Conservation (phyloP, 2,329 filamentous ascomycete species). For the Aureobasidium sp. region DNA sequence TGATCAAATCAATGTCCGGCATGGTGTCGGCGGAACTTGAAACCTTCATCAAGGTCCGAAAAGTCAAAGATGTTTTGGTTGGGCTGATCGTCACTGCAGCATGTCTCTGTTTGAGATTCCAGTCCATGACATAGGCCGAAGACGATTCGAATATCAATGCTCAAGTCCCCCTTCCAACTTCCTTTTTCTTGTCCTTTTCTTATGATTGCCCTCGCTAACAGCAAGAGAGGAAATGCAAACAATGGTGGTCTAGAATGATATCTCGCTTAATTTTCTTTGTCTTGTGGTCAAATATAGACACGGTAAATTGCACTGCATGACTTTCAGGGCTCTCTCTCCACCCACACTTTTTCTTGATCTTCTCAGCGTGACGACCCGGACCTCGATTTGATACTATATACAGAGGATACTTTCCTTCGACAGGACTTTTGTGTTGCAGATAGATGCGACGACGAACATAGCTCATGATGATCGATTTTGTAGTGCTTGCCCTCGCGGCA, state of each 20-base stretch:
- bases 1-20: not conserved
- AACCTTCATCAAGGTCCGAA: not conserved
- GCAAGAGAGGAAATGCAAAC: not conserved
- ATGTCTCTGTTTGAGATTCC: not conserved
- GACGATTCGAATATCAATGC: not conserved
- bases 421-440: not conserved
- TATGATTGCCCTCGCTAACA: not conserved
- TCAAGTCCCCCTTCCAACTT: not conserved
- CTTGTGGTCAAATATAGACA: not conserved
- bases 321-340: not conserved
- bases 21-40: not conserved
- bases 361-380: not conserved
- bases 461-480: not conserved
- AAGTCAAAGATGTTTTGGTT: not conserved
- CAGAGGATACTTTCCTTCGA: not conserved
- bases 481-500: not conserved
- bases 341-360: not conserved
- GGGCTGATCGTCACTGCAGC: not conserved
- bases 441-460: not conserved
- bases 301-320: not conserved
- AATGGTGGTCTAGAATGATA: not conserved
- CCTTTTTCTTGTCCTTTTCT: not conserved
- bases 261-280: not conserved
- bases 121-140: not conserved
- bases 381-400: not conserved